These are phyloP conservation scores for Colletotrichum endophyticum DNA, from an alignment of 2,329 filamentous ascomycete genomes.

Conservation along the genomic window DNA sequence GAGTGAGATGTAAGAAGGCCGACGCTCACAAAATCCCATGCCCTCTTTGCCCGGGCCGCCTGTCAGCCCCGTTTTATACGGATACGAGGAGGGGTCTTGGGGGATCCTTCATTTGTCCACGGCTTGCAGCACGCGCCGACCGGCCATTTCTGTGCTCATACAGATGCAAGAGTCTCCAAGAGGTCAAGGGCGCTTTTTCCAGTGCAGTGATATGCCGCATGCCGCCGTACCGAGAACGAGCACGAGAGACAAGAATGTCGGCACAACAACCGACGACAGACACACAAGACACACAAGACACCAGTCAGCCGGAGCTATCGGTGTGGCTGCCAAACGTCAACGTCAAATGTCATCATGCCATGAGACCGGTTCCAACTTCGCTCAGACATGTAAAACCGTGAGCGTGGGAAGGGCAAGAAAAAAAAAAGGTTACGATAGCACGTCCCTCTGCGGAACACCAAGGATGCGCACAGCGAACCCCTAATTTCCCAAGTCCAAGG, in stretches of 20 bases:
- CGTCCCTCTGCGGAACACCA: not conserved
- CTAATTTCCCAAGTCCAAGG: slow-evolving; percentile 11
- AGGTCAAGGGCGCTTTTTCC: not conserved
- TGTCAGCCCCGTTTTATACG: slow-evolving; percentile 17
- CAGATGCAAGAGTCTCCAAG: not conserved
- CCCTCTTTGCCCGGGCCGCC: not conserved
- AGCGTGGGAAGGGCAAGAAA: not conserved
- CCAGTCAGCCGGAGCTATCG: not conserved
- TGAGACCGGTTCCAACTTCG: not conserved
- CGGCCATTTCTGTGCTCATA: not conserved
- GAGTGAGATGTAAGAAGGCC: not conserved
- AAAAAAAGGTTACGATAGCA: not conserved
- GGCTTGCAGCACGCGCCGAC: not conserved
- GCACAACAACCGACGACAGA: not conserved
- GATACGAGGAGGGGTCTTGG: slow-evolving; percentile 11
- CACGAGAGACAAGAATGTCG: not conserved
- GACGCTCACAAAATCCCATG: not conserved
- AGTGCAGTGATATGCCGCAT: not conserved
- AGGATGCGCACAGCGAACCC: not conserved
- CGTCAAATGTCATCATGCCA: not conserved
- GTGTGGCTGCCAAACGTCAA: not conserved
- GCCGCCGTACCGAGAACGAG: not conserved
- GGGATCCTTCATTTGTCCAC: slow-evolving; percentile 8
- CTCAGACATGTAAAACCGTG: not conserved
- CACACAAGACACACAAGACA: not conserved